Base-by-base conservation (phyloP, 148 eudicot genomes). In the Linanthus parryae region DNA sequence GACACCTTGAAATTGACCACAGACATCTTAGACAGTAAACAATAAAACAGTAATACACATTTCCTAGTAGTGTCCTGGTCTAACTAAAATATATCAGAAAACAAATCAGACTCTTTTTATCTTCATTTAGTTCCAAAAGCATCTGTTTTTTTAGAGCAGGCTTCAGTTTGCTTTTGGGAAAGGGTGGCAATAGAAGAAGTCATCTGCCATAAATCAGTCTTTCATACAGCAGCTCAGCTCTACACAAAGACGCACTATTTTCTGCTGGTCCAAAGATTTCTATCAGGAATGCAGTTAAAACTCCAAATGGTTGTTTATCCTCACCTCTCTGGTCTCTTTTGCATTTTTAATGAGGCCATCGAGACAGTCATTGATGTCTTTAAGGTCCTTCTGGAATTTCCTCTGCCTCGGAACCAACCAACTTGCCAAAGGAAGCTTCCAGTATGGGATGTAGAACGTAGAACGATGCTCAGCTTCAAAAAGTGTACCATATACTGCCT, bases 391-490 rank as follows among this genome's bases (percentile, higher is more conserved):
- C 44, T 73, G 88, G 78, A 94, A 94, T 77, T 88, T 94, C 30
- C 91, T 59, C 71, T 94, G 99, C 63, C 99, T 68, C 23, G 99
- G 96, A 52, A 94, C 95, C 34, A 94, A 45, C 99, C 99, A 88
- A 44, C 75, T 84, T 31, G 99, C 81, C 57, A 82, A 51, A 55
- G 99, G 99, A 64, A 94, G 49, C 61, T 88, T 94, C 99, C 99
- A 94, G 52, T 94, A 88, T 22, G 99, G 96, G 46, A 94, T 72
- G 67, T 94, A 94, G 72, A 92, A 94, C 41, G 99, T 94, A 6
- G 99, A 94, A 26, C 99, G 79, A 70, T 94, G 99, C 73, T 94
- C 99, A 64, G 99, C 99, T 80, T 94, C 99, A 61, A 76, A 94
- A 65, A 94, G 95, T 11, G 99, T 88, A 48, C 99, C 96, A 58